Conservation (phyloP, 192 early-diverging fungal species). For the Linnemannia hyalina region DNA sequence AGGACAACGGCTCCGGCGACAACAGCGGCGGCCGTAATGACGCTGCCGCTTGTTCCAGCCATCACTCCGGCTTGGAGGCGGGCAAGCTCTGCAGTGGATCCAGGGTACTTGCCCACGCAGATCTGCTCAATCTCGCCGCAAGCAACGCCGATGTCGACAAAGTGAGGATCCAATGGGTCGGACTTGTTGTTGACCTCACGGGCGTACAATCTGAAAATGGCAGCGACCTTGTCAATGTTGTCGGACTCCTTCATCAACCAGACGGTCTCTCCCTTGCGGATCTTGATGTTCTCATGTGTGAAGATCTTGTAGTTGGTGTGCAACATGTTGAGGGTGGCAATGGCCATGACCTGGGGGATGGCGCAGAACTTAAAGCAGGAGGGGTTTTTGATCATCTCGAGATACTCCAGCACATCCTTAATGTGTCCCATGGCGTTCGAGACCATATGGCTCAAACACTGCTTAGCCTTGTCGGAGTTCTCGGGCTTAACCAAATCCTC, state of each 20-base stretch:
- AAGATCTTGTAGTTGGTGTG: constrained; percentile 91
- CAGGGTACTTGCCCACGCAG: constrained; percentile 33
- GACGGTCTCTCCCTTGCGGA: constrained; percentile 89
- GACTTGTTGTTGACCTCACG: constrained; percentile 74
- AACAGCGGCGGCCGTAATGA: constrained; percentile 28
- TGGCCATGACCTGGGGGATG: constrained; percentile 99
- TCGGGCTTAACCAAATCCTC: constrained; percentile 79
- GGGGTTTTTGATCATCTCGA: constrained; percentile 80
- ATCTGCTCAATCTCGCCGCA: constrained; percentile 61
- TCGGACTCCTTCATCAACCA: constrained; percentile 74
- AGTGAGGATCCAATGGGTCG: constrained; percentile 71
- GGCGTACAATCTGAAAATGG: constrained; percentile 75
- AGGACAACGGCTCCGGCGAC: constrained; percentile 48
- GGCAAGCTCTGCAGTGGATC: constrained; percentile 37
- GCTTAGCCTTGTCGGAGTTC: constrained; percentile 74
- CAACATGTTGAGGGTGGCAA: constrained; percentile 88
- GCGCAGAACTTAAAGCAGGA: constrained; percentile 95
- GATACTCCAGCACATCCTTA: constrained; percentile 89
- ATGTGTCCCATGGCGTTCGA: constrained; percentile 87
- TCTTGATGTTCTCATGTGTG: constrained; percentile 84
- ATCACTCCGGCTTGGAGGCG: constrained; percentile 47
- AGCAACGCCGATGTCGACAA: constrained; percentile 69
- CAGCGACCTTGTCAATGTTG: constrained; percentile 69
- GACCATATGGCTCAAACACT: constrained; percentile 91
- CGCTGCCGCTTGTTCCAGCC: constrained; percentile 37